Evolutionary conservation across 768 basidiomycete genomes (phyloP), one percentile per base, ranked within the genome.

Genomic region (Podaxis sp.): DNA sequence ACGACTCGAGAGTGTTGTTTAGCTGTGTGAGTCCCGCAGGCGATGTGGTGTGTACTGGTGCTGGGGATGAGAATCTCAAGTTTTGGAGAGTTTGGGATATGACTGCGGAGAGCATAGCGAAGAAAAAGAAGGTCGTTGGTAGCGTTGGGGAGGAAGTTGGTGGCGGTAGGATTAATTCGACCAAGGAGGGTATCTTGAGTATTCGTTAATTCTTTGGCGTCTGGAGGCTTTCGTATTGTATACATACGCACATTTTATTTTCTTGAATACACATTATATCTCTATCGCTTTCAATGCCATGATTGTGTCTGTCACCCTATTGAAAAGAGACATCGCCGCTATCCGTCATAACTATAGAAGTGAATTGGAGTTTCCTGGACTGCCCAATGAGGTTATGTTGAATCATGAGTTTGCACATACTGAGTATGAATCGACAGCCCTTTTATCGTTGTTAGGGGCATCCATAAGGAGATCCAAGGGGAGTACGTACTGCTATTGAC

Each of bases 31-130:
- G 90, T 60, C 97, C 97, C 2, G 90, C 87, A 6, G 97, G 97
- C 0, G 94, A 95, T 67, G 87, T 95, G 3, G 88, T 99, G 10
- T 91, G 88, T 66, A 99, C 96, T 0, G 94, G 92, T 7, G 94
- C 93, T 1, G 91, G 91, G 0, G 97, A 99, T 70, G 96, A 99
- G 80, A 96, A 96, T 70, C 79, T 99, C 69, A 99, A 98, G 80
- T 96, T 96, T 76, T 96, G 95, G 95, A 85, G 87, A 63, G 82
- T 93, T 41, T 93, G 91, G 91, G 91, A 92, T 54, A 74, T 81
- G 46, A 80, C 77, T 8, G 77, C 75, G 66, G 76, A 75, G 54
- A 73, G 71, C 24, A 67, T 69, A 62, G 78, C 71, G 69, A 87
- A 83, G 77, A 86, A 84, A 77, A 82, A 80, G 69, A 81, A 77